Conservation (phyloP, 208 protist genomes). For the Trypanosoma melophagium region DNA sequence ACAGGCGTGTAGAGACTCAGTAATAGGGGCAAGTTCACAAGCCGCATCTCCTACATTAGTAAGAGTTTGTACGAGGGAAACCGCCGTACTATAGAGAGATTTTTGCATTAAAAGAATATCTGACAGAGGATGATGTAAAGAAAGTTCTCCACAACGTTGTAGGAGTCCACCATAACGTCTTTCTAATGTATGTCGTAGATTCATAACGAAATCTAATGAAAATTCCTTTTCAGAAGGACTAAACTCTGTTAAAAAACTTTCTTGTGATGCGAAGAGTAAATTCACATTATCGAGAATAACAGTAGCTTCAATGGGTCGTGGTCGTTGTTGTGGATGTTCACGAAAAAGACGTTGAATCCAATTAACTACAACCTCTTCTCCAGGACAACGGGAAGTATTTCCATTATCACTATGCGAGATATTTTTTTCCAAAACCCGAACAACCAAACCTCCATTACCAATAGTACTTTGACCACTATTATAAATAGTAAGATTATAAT, state of each 20-base stretch:
- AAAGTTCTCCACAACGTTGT: slow-evolving; percentile 19
- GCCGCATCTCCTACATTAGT: neutral
- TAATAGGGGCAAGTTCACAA: slow-evolving; percentile 19
- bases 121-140: slow-evolving; percentile 22
- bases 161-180: slow-evolving; percentile 57
- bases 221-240: slow-evolving; percentile 36
- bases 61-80: slow-evolving; percentile 15
- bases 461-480: slow-evolving; percentile 28
- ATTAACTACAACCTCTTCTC: slow-evolving; percentile 51
- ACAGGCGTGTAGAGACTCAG: slow-evolving; percentile 11
- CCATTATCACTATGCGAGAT: slow-evolving; percentile 5
- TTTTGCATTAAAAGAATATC: slow-evolving; percentile 20
- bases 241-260: slow-evolving; percentile 26
- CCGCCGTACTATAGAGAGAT: slow-evolving; percentile 27
- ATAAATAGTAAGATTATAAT: slow-evolving; percentile 62
- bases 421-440: slow-evolving; percentile 48
- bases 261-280: slow-evolving; percentile 40
- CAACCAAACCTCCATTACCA: slow-evolving; percentile 38
- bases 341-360: slow-evolving; percentile 66
- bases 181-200: slow-evolving; percentile 40
- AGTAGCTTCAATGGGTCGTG: slow-evolving; percentile 36
- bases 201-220: slow-evolving; percentile 51
- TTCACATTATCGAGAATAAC: slow-evolving; percentile 66
- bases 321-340: slow-evolving; percentile 27
- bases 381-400: slow-evolving; percentile 15